Evolutionary conservation across 306 rosid species (phyloP), one percentile per base, ranked within the genome.

Genomic region (Oxytropis ochrocephala): DNA sequence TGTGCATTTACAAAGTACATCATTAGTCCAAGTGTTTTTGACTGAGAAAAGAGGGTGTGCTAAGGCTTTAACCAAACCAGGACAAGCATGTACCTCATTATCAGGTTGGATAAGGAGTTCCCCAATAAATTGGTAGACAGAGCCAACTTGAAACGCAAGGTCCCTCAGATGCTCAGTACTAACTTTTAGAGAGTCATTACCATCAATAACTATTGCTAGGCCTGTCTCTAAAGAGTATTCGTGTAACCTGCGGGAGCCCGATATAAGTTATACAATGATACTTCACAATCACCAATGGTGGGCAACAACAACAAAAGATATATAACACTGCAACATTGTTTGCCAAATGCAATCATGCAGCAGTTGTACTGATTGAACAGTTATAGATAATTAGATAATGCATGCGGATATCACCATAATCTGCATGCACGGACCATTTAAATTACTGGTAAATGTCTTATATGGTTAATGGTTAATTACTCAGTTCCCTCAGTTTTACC

Each of bases 81-180:
- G 51, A 76, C 36, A 21, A 66, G 30, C 43, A 11, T 29, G 67
- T 77, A 91, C 99, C 91, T 88, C 85, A 63, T 84, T 73, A 49
- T 84, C 82, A 21, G 88, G 79, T 69, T 78, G 84, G 83, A 91
- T 79, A 69, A 60, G 84, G 69, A 94, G 91, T 70, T 91, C 92
- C 1, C 97, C 90, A 19, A 95, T 88, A 80, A 90, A 90, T 82
- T 90, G 94, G 81, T 88, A 93, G 75, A 88, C 32, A 63, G 91
- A 87, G 60, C 88, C 95, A 53, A 80, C 80, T 67, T 77, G 84
- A 80, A 94, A 83, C 44, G 48, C 75, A 39, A 91, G 79, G 70
- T 85, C 91, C 79, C 75, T 77, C 59, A 91, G 79, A 75, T 87
- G 88, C 74, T 75, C 82, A 16, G 88, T 87, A 64, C 44, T 54